Conservation (phyloP, 176 grass and related monocot species). For the Aechmea fasciata region DNA sequence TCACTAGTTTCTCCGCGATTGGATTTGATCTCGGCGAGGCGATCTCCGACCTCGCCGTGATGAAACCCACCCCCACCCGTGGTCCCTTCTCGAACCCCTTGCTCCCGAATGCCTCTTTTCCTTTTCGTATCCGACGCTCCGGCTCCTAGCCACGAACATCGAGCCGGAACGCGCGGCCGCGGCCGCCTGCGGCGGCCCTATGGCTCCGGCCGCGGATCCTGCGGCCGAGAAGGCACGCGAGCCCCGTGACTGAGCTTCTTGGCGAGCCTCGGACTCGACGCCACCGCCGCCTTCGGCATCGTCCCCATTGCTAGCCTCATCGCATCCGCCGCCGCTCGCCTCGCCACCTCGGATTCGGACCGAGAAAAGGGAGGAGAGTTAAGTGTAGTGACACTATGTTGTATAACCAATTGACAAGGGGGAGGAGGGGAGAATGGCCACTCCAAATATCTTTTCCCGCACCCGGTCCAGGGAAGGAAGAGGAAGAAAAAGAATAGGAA, state of each 20-base stretch:
- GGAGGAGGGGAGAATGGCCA: too few species aligned
- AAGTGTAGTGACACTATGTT: too few species aligned
- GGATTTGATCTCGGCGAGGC: not conserved
- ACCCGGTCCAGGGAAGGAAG: too few species aligned
- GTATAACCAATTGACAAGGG: too few species aligned
- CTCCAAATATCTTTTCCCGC: too few species aligned
- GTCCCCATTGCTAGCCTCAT: not conserved
- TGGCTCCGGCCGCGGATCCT: constrained; percentile 38
- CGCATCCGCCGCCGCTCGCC: too few species aligned
- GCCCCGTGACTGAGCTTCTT: constrained; percentile 39
- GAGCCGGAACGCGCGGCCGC: constrained; percentile 30
- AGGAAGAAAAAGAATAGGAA: too few species aligned
- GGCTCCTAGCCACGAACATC: constrained; percentile 38
- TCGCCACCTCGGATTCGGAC: not conserved
- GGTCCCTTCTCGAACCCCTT: not conserved
- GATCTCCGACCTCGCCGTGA: constrained; percentile 11
- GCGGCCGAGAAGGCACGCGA: constrained; percentile 35
- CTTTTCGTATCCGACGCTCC: constrained; percentile 18
- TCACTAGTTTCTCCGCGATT: not conserved
- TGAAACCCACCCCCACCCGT: constrained; percentile 7
- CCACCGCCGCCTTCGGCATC: constrained; percentile 29
- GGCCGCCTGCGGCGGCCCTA: constrained; percentile 26
- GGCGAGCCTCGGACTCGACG: constrained; percentile 36
- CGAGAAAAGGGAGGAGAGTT: not conserved
- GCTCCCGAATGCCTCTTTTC: not conserved